phyloP scores from a whole-genome alignment of 306 rosid species.

The Hylodesmum podocarpum region DNA sequence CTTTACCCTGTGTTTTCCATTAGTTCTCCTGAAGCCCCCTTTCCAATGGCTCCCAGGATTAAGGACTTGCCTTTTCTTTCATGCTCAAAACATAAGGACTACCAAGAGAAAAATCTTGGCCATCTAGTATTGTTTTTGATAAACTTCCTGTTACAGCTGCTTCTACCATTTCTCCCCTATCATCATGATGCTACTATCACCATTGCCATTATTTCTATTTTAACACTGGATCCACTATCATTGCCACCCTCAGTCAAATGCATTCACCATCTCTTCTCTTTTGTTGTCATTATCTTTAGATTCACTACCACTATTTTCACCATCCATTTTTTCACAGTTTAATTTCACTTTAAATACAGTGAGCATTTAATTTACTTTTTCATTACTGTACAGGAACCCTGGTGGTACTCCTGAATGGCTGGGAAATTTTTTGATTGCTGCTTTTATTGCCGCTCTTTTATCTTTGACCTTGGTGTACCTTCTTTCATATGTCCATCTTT shows the following conservation, averaged over 20 bases:
- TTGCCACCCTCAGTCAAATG: constrained; percentile 1
- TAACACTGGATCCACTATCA: background rate
- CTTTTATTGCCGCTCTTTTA: constrained; percentile 52
- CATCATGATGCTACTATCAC: background rate
- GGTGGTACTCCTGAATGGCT: constrained; percentile 93
- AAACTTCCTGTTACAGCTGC: background rate
- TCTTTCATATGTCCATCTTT: constrained; percentile 88
- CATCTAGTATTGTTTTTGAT: background rate
- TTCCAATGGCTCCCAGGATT: background rate
- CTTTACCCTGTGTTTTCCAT: background rate
- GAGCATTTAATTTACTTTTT: constrained; percentile 26
- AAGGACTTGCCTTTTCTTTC: background rate
- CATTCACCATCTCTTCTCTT: background rate
- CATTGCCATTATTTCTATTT: background rate
- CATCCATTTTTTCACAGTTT: constrained; percentile 1
- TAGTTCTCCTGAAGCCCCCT: background rate
- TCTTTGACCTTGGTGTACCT: constrained; percentile 87
- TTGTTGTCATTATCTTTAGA: background rate
- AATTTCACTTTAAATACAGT: constrained; percentile 15
- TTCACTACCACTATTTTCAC: background rate
- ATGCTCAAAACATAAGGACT: background rate
- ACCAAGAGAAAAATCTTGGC: background rate
- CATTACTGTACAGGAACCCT: constrained; percentile 71
- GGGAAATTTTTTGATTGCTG: constrained; percentile 65
- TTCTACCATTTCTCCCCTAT: background rate